Evolutionary conservation across 768 basidiomycete species (phyloP).

Genomic region (Agaricus bisporus): DNA sequence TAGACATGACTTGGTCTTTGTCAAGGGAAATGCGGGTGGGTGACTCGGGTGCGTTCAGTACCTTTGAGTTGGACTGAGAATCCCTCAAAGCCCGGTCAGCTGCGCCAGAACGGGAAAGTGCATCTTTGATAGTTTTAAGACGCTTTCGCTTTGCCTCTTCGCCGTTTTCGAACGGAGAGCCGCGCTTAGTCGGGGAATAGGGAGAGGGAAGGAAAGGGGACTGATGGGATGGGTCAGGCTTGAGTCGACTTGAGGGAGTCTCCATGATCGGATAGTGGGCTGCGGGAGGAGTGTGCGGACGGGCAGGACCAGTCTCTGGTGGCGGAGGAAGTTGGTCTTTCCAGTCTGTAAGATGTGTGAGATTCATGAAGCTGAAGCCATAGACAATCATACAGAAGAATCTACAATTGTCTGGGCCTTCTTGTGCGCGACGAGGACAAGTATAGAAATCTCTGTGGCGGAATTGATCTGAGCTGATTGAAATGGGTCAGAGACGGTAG

Average conservation of each 20-base stretch:
- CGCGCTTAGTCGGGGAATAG: slow-evolving; percentile 1
- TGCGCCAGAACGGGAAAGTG: not conserved
- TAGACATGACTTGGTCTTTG: not conserved
- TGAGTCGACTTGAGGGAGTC: not conserved
- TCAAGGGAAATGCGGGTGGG: not conserved
- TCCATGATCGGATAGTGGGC: not conserved
- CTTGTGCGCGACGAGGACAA: slow-evolving; percentile 22
- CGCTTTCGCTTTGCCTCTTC: not conserved
- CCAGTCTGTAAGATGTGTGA: not conserved
- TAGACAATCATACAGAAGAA: slow-evolving; percentile 30
- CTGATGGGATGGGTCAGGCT: not conserved
- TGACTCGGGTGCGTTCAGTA: not conserved
- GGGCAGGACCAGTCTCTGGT: not conserved
- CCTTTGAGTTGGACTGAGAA: not conserved
- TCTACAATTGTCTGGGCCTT: slow-evolving; percentile 17
- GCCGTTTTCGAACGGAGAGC: not conserved
- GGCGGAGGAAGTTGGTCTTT: slow-evolving; percentile 2
- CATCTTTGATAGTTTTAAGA: slow-evolving; percentile 1
- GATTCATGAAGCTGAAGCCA: not conserved
- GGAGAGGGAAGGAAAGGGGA: not conserved
- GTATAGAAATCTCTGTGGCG: slow-evolving; percentile 26
- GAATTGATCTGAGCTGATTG: not conserved
- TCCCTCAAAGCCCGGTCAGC: not conserved
- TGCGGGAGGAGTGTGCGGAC: not conserved
- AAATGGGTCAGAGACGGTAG: not conserved